Conservation (phyloP, 169 alveolate species). For the Perkinsus olseni region DNA sequence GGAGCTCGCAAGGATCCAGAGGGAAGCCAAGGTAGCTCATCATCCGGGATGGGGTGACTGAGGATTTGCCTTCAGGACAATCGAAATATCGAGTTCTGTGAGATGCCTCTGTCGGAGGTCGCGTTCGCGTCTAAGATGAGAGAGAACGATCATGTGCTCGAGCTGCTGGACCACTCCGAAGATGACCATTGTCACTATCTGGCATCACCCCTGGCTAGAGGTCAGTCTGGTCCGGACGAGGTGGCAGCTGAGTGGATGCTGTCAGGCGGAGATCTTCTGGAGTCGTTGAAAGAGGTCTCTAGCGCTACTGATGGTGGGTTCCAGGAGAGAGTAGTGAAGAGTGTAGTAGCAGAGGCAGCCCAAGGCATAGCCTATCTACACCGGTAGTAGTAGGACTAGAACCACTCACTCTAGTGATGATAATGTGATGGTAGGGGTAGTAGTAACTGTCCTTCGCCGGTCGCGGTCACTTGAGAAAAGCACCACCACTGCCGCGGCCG, state of each 20-base stretch:
- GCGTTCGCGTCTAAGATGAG: background rate
- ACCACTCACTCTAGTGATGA: too few relatives aligned
- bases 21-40: background rate
- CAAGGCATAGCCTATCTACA: background rate
- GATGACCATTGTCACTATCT: slow-evolving; percentile 9
- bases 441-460: background rate
- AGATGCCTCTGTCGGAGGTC: slow-evolving; percentile 8
- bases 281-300: background rate
- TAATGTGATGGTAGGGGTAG: too few relatives aligned
- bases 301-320: background rate
- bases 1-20: background rate
- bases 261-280: slow-evolving; percentile 3
- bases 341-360: background rate
- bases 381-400: too few relatives aligned
- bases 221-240: background rate
- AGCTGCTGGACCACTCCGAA: slow-evolving; percentile 9
- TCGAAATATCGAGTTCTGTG: slow-evolving; percentile 6
- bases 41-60: background rate
- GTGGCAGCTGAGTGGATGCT: background rate
- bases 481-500: background rate
- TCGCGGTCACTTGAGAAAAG: too few relatives aligned
- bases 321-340: background rate
- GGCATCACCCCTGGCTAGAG: background rate
- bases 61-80: background rate
- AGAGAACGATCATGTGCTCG: background rate